phyloP scores from a whole-genome alignment of 768 basidiomycete species.

The Russula lepida region DNA sequence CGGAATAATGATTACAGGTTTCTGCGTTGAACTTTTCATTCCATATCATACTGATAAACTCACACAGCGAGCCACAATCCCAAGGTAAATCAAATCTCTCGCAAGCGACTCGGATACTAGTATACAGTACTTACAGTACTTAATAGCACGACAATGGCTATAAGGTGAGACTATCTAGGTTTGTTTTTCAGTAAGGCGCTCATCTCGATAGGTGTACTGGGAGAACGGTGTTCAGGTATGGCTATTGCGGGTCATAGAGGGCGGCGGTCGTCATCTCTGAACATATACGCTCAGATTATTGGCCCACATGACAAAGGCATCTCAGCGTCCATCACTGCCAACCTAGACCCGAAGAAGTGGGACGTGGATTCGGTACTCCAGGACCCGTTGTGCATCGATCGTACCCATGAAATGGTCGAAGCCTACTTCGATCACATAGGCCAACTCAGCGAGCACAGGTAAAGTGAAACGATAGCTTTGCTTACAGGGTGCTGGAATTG shows the following conservation, averaged over 20 bases:
- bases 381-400: constrained; percentile 44
- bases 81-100: constrained; percentile 41
- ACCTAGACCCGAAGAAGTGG: constrained; percentile 49
- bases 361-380: constrained; percentile 28
- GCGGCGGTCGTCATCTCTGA: not conserved
- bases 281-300: constrained; percentile 54
- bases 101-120: not conserved
- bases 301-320: constrained; percentile 78
- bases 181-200: not conserved
- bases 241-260: not conserved
- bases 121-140: not conserved
- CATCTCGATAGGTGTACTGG: constrained; percentile 64
- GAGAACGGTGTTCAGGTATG: constrained; percentile 76
- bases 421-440: constrained; percentile 44
- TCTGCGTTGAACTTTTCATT: not conserved
- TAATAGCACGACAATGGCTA: constrained; percentile 77
- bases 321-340: constrained; percentile 49
- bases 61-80: constrained; percentile 76
- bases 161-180: constrained; percentile 41
- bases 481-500: not conserved
- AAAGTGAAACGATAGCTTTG: not conserved
- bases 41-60: constrained; percentile 2
- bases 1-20: constrained; percentile 88
- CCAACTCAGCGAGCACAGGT: constrained; percentile 24
- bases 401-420: constrained; percentile 49